These are phyloP conservation scores for Fraxinus platypoda DNA, from an alignment of 305 asterid species.

Conservation along the genomic window DNA sequence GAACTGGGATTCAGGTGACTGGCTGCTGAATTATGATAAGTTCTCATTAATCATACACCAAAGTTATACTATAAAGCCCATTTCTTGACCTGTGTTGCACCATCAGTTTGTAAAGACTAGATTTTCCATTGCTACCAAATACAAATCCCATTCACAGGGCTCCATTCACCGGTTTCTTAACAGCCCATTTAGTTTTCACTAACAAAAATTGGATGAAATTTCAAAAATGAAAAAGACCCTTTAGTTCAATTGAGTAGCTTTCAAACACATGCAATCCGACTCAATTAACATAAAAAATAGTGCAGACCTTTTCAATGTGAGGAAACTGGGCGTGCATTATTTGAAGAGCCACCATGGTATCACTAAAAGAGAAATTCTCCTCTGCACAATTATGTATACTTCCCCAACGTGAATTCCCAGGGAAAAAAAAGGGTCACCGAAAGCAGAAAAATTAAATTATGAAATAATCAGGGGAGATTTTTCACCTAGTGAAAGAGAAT, in stretches of 20 bases:
- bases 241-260: neutral
- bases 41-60: neutral
- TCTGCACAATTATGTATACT: slow-evolving; percentile 34
- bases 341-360: slow-evolving; percentile 80
- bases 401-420: neutral
- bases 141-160: neutral
- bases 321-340: slow-evolving; percentile 98
- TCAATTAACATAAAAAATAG: neutral
- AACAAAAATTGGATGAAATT: neutral
- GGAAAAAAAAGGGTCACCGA: neutral
- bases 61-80: neutral
- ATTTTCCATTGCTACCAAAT: neutral
- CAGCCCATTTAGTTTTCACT: neutral
- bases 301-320: slow-evolving; percentile 56
- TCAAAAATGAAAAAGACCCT: neutral
- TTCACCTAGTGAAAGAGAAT: slow-evolving; percentile 37
- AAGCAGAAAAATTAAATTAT: neutral
- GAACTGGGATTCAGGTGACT: neutral
- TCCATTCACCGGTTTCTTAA: neutral
- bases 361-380: slow-evolving; percentile 66
- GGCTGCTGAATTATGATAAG: neutral
- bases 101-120: neutral
- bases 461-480: neutral
- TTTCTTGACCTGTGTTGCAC: neutral
- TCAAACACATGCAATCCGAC: slow-evolving; percentile 1